Percentiles rank a stretch among this genome's conserved stretches.
Conservation (phyloP, 2,329 filamentous ascomycete species). For the Onygena corvina region DNA sequence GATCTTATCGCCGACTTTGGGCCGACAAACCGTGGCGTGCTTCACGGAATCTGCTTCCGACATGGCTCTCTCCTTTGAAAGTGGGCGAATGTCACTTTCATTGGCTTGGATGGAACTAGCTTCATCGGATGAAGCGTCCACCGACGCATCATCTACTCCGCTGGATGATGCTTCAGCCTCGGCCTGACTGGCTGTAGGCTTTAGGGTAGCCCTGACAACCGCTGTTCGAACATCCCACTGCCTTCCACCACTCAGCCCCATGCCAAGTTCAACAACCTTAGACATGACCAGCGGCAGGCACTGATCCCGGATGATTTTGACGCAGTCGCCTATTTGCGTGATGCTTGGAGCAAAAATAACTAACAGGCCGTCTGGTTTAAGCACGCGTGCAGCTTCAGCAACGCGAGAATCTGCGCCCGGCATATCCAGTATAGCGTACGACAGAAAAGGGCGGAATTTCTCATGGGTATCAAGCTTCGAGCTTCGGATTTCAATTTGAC, state of each 20-base stretch:
- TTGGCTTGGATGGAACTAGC: not conserved
- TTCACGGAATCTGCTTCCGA: conserved; percentile 16
- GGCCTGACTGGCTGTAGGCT: not conserved
- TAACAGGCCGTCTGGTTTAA: conserved; percentile 53
- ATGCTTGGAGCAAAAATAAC: conserved; percentile 65
- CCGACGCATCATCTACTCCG: not conserved
- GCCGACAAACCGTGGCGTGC: conserved; percentile 41
- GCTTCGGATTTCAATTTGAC: conserved; percentile 36
- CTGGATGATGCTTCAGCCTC: conserved; percentile 25
- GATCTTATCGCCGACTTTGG: conserved; percentile 38
- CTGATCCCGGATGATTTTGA: conserved; percentile 43
- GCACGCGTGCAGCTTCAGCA: conserved; percentile 37
- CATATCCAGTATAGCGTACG: conserved; percentile 62
- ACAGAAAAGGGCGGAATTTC: conserved; percentile 48
- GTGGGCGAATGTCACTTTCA: not conserved
- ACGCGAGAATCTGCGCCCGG: conserved; percentile 48
- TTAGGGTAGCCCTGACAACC: conserved; percentile 21
- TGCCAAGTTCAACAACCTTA: conserved; percentile 35
- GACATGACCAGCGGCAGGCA: conserved; percentile 43
- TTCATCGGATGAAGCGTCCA: not conserved
- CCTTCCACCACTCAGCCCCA: conserved; percentile 36
- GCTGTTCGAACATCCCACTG: conserved; percentile 37
- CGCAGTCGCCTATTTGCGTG: conserved; percentile 60
- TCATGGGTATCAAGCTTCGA: conserved; percentile 13
- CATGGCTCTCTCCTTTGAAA: conserved; percentile 7